A percentile compares a stretch with the other conserved stretches of the same genome.
Conservation (phyloP, 768 basidiomycete species). For the Rhodocollybia butyracea region DNA sequence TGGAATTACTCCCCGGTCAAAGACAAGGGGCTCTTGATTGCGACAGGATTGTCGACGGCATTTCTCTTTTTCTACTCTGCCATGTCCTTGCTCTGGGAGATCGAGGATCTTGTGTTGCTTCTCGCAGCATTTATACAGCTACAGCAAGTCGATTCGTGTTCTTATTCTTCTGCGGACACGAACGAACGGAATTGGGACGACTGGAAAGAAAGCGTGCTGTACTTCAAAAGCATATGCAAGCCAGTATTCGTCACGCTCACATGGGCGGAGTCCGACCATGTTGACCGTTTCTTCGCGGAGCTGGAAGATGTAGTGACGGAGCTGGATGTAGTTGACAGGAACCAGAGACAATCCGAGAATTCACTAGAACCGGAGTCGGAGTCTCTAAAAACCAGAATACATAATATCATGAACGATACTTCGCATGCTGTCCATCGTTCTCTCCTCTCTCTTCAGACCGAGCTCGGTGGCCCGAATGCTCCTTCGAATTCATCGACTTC, state of each 20-base stretch:
- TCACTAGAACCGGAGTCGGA: too few relatives aligned
- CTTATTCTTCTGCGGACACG: neutral
- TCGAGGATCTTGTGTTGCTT: neutral
- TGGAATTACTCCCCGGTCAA: neutral
- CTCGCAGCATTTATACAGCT: slow-evolving; percentile 4
- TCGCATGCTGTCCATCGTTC: slow-evolving; percentile 3
- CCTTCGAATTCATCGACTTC: neutral
- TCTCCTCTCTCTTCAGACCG: neutral
- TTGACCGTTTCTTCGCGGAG: neutral
- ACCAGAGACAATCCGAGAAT: neutral
- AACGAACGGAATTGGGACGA: neutral
- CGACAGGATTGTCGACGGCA: neutral
- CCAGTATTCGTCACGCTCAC: neutral
- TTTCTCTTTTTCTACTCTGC: neutral
- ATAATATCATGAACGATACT: neutral
- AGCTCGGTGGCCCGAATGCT: neutral
- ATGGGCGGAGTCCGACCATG: neutral
- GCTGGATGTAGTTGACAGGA: neutral
- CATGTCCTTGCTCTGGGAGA: neutral
- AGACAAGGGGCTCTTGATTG: neutral
- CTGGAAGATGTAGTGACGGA: neutral
- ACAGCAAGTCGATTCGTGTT: slow-evolving; percentile 1
- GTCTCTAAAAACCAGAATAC: neutral
- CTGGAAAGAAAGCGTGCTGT: neutral
- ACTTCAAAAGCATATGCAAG: slow-evolving; percentile 2